Conservation (phyloP, 345 rosid genomes). For the Ceriops decandra region DNA sequence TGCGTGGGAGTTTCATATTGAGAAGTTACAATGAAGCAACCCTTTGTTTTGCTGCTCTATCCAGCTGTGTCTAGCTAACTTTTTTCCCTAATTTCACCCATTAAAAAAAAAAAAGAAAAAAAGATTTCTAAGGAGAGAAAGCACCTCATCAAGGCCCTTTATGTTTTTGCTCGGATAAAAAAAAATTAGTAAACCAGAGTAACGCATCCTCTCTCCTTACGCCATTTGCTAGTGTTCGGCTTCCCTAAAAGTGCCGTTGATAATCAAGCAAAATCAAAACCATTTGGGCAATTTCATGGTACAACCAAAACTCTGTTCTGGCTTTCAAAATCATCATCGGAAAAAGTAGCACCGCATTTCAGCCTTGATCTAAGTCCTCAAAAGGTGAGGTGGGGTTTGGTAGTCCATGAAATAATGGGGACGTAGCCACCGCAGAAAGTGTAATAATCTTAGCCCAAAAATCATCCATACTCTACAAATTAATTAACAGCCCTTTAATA, state of each 20-base stretch:
- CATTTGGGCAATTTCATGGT: too few relatives aligned
- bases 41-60: background rate
- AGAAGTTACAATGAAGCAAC: slow-evolving; percentile 3
- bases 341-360: too few relatives aligned
- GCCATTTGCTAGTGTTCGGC: background rate
- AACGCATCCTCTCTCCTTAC: background rate
- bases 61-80: slow-evolving; percentile 17
- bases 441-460: too few relatives aligned
- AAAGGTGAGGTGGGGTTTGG: too few relatives aligned
- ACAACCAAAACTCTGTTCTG: too few relatives aligned
- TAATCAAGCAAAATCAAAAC: background rate
- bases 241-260: slow-evolving; percentile 1
- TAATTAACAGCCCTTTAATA: too few relatives aligned
- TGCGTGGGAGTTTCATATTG: background rate
- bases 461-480: too few relatives aligned
- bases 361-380: too few relatives aligned
- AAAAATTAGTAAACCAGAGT: background rate
- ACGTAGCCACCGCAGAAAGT: too few relatives aligned
- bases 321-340: too few relatives aligned
- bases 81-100: slow-evolving; percentile 16
- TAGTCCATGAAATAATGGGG: too few relatives aligned
- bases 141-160: background rate
- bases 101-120: background rate
- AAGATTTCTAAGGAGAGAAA: background rate
- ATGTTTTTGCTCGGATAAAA: slow-evolving; percentile 10